phyloP scores from a whole-genome alignment of 768 basidiomycete species.

The Kwoniella newhampshirensis region DNA sequence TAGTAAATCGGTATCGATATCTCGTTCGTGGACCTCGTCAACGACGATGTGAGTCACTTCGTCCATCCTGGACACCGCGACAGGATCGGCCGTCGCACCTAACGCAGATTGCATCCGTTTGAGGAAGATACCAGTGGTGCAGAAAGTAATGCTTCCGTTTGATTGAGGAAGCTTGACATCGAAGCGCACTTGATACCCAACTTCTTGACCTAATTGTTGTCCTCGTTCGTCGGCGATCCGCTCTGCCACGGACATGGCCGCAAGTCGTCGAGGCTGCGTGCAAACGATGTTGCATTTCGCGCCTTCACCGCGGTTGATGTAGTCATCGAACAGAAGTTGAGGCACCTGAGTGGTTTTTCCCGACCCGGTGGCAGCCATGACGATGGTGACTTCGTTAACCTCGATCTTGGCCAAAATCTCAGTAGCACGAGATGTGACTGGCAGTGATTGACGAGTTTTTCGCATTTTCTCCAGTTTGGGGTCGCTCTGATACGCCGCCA shows the following conservation, averaged over 20 bases:
- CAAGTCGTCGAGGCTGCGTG: conserved; percentile 87
- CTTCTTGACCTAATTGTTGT: conserved; percentile 65
- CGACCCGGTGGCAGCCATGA: conserved; percentile 58
- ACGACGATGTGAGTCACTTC: conserved; percentile 85
- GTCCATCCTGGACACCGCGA: conserved; percentile 60
- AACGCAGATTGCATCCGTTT: conserved; percentile 78
- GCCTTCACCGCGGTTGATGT: conserved; percentile 74
- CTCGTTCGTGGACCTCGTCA: conserved; percentile 94
- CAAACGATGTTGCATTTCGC: conserved; percentile 84
- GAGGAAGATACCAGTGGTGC: conserved; percentile 87
- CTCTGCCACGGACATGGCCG: conserved; percentile 86
- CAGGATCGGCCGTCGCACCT: conserved; percentile 43
- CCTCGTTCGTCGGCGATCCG: conserved; percentile 88
- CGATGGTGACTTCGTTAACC: conserved; percentile 71
- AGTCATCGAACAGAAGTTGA: conserved; percentile 83
- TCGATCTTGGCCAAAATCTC: conserved; percentile 69
- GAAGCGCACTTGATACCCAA: conserved; percentile 92
- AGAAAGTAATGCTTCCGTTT: conserved; percentile 84
- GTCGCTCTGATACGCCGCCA: conserved; percentile 64
- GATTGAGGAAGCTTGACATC: conserved; percentile 74
- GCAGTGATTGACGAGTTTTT: conserved; percentile 65
- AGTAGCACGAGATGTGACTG: conserved; percentile 68
- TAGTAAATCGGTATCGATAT: conserved; percentile 85
- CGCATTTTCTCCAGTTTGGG: conserved; percentile 68
- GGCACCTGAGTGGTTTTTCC: conserved; percentile 92